A percentile compares a stretch with the other conserved stretches of the same genome.
phyloP scores from a whole-genome alignment of 2,329 filamentous ascomycete species.

The Beauveria australis region DNA sequence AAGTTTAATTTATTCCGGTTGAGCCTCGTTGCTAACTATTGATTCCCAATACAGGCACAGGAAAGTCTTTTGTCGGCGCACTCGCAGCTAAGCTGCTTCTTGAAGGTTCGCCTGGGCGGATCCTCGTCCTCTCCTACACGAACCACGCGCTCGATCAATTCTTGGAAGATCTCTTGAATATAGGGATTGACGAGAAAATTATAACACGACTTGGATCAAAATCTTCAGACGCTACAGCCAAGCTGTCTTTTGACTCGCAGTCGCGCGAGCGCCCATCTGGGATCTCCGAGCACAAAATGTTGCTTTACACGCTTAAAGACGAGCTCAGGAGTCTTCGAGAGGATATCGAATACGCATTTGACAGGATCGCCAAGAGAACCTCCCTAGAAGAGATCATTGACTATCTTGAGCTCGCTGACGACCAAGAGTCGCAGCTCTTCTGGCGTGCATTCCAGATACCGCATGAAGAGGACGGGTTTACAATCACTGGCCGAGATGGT shows the following conservation, averaged over 20 bases:
- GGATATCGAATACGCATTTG: background rate
- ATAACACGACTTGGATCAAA: constrained; percentile 61
- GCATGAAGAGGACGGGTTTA: constrained; percentile 4
- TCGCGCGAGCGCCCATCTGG: background rate
- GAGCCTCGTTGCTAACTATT: background rate
- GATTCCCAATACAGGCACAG: constrained; percentile 45
- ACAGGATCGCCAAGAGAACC: background rate
- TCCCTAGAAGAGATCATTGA: constrained; percentile 2
- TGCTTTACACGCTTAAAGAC: background rate
- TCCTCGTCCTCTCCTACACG: constrained; percentile 61
- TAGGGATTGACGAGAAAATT: constrained; percentile 38
- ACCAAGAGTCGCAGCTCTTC: background rate
- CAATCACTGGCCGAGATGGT: background rate
- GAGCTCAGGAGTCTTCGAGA: background rate
- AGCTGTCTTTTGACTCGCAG: constrained; percentile 34
- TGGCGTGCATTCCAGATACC: constrained; percentile 8
- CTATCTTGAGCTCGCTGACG: constrained; percentile 11
- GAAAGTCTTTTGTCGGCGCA: constrained; percentile 67
- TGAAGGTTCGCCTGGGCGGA: constrained; percentile 36
- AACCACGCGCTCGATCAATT: constrained; percentile 62
- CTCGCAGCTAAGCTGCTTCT: constrained; percentile 50
- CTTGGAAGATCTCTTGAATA: constrained; percentile 52
- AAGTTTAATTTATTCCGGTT: background rate
- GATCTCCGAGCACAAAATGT: background rate
- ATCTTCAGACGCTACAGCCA: constrained; percentile 37